Evolutionary conservation across 331 rosid genomes (phyloP).

Genomic region (Spiraea crenata): DNA sequence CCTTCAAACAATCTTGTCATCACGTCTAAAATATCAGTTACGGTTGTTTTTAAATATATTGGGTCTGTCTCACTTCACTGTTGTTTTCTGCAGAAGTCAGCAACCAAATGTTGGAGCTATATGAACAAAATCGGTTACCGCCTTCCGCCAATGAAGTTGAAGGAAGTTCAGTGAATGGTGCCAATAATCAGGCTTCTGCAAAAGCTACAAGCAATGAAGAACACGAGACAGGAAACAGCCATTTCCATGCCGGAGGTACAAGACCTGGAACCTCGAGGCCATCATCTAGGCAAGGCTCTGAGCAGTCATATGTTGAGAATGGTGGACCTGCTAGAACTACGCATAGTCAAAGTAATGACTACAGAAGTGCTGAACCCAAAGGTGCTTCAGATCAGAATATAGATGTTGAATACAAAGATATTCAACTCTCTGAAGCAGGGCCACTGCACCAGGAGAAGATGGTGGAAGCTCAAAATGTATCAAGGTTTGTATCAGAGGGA

Average conservation of each 20-base stretch:
- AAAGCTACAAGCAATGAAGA: conserved; percentile 68
- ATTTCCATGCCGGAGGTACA: conserved; percentile 58
- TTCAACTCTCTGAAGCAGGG: conserved; percentile 40
- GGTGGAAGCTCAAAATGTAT: conserved; percentile 41
- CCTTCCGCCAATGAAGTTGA: conserved; percentile 72
- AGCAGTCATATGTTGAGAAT: conserved; percentile 45
- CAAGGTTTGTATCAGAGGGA: conserved; percentile 44
- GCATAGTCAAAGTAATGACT: conserved; percentile 57
- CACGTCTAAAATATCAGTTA: background rate
- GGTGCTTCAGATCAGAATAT: conserved; percentile 42
- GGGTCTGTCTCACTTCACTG: conserved; percentile 21
- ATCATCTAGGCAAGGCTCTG: conserved; percentile 47
- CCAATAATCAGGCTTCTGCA: conserved; percentile 36
- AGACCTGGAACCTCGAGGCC: conserved; percentile 59
- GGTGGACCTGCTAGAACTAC: conserved; percentile 41
- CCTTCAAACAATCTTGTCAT: background rate
- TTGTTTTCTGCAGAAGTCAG: conserved; percentile 83
- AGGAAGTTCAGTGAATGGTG: conserved; percentile 59
- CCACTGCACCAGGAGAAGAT: conserved; percentile 43
- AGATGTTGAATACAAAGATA: conserved; percentile 51
- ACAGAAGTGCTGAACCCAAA: conserved; percentile 55
- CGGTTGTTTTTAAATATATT: background rate
- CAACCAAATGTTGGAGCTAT: conserved; percentile 97
- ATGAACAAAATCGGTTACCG: conserved; percentile 84
- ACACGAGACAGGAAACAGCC: conserved; percentile 44